Base-by-base conservation (phyloP, 805 yeast genomes). In the Candida awuae region DNA sequence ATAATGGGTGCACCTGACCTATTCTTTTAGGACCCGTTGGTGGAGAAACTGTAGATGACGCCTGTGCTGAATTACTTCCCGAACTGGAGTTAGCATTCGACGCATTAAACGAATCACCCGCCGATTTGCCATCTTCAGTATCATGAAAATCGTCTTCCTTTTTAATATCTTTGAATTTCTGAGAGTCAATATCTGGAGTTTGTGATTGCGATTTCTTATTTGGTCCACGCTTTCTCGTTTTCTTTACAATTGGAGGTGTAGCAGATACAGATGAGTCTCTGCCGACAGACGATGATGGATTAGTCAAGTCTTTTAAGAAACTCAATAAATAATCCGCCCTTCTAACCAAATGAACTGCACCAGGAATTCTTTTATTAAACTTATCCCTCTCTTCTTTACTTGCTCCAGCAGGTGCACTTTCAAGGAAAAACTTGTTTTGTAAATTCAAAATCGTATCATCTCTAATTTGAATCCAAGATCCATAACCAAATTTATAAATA, bases 381-480 rank as follows among this genome's bases (percentile, higher is more conserved):
- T 53, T 59, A 12, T 58, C 67, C 46, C 55, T 58, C 42, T 61
- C 65, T 36, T 61, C 69, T 35, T 59, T 63, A 5, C 59, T 56
- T 2, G 62, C 60, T 17, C 56, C 57, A 12, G 50, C 48, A 14
- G 63, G 61, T 12, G 63, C 53, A 29, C 54, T 47, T 39, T 74
- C 80, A 50, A 92, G 67, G 53, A 77, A 92, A 48, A 92, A 64
- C 65, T 86, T 92, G 50, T 86, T 85, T 45, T 85, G 83, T 44
- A 92, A 67, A 9, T 87, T 88, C 42, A 92, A 68, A 37, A 85
- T 71, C 2, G 98, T 97, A 62, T 92, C 98, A 62, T 92, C 99
- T 55, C 98, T 71, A 33, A 92, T 88, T 54, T 84, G 88, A 3
- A 72, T 58, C 98, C 98, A 92, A 1, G 95, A 80, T 14, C 97